These are phyloP conservation scores for Cercospora zeina DNA, from an alignment of 2,329 filamentous ascomycete species.

Conservation along the genomic window DNA sequence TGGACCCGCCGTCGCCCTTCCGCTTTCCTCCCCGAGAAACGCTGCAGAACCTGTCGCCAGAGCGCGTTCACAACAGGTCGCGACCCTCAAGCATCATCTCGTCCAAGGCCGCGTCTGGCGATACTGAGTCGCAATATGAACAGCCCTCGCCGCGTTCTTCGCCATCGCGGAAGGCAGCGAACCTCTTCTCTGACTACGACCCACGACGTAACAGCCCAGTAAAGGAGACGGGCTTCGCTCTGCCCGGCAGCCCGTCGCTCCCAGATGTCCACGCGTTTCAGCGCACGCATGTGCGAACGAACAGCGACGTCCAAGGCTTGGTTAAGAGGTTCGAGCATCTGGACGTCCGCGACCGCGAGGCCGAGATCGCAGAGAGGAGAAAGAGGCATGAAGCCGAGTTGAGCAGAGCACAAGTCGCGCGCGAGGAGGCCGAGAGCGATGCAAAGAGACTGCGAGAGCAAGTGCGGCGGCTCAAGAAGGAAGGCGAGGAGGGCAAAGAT, in stretches of 20 bases:
- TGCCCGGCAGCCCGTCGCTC: constrained; percentile 36
- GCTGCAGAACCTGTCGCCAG: constrained; percentile 62
- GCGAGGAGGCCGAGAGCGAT: constrained; percentile 70
- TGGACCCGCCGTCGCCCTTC: constrained; percentile 40
- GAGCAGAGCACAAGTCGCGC: constrained; percentile 46
- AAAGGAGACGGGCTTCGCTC: constrained; percentile 21
- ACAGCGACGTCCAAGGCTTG: constrained; percentile 58
- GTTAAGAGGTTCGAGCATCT: constrained; percentile 73
- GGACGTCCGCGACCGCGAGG: constrained; percentile 53
- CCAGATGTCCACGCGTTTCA: constrained; percentile 36
- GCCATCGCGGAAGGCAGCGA: constrained; percentile 38
- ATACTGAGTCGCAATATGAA: constrained; percentile 18
- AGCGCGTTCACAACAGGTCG: constrained; percentile 58
- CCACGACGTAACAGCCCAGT: constrained; percentile 27
- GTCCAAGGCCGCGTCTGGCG: constrained; percentile 7
- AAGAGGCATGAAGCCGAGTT: constrained; percentile 48
- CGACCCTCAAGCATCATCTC: constrained; percentile 42
- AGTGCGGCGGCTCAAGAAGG: constrained; percentile 54
- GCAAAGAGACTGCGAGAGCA: constrained; percentile 65
- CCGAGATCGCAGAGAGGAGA: constrained; percentile 44
- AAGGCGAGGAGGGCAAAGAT: constrained; percentile 65
- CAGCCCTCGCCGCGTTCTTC: constrained; percentile 36
- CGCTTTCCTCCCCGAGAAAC: constrained; percentile 55
- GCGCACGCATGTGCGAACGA: constrained; percentile 52
- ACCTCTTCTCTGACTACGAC: constrained; percentile 38